Evolutionary conservation across 1,284 basidiomycete genomes (phyloP).

Genomic region (Peniophora sp.): DNA sequence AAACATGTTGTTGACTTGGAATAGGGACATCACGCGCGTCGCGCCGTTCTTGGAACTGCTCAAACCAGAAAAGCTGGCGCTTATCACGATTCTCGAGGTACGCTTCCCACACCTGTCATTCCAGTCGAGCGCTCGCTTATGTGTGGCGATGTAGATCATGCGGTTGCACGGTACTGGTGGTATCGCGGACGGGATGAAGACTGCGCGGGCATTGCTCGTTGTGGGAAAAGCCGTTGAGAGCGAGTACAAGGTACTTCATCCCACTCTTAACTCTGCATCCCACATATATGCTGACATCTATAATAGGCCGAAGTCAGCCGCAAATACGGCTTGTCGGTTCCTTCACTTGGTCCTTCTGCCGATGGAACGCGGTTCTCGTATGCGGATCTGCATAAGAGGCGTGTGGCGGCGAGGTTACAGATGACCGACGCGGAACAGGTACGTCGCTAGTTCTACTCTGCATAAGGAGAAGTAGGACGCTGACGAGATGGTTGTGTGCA

Average conservation of each 20-base stretch:
- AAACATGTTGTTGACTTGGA: neutral
- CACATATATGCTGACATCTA: too few species aligned
- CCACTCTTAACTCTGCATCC: too few species aligned
- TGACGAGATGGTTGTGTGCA: slow-evolving; percentile 8
- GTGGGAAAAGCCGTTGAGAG: slow-evolving; percentile 85
- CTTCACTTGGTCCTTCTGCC: slow-evolving; percentile 24
- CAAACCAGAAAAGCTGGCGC: slow-evolving; percentile 71
- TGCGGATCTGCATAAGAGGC: slow-evolving; percentile 44
- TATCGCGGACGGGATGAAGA: slow-evolving; percentile 84
- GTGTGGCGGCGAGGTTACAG: slow-evolving; percentile 58
- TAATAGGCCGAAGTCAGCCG: slow-evolving; percentile 61
- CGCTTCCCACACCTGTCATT: too few species aligned
- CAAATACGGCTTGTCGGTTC: slow-evolving; percentile 51
- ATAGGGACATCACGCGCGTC: slow-evolving; percentile 15
- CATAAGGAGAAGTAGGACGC: too few species aligned
- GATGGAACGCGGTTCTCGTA: slow-evolving; percentile 37
- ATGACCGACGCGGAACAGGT: slow-evolving; percentile 48
- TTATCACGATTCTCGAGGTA: slow-evolving; percentile 81
- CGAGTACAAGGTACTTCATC: slow-evolving; percentile 56
- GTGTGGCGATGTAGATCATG: too few species aligned
- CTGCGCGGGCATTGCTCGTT: slow-evolving; percentile 73
- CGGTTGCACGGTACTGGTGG: slow-evolving; percentile 75
- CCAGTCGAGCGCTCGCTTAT: too few species aligned
- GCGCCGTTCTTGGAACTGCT: slow-evolving; percentile 72
- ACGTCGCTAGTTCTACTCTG: too few species aligned